Percentiles rank a stretch among this genome's conserved stretches.
These are phyloP conservation scores for Pseudocercospora eumusae DNA, from an alignment of 2,329 filamentous ascomycete genomes.

Conservation along the genomic window DNA sequence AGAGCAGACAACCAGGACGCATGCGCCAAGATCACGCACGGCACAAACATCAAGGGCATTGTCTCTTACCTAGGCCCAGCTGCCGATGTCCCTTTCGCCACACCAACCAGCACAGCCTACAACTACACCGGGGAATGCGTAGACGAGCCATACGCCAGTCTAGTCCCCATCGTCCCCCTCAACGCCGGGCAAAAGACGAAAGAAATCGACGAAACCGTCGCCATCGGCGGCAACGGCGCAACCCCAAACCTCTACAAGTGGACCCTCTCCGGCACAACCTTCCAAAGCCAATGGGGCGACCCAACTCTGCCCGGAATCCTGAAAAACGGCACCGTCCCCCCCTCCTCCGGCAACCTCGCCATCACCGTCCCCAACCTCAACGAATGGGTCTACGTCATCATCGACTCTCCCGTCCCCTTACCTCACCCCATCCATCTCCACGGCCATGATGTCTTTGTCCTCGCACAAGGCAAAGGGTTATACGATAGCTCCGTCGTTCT, in stretches of 20 bases:
- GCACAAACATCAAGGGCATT: slow-evolving; percentile 39
- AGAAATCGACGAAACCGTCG: slow-evolving; percentile 38
- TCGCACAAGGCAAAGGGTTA: slow-evolving; percentile 35
- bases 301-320: slow-evolving; percentile 43
- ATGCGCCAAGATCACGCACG: slow-evolving; percentile 42
- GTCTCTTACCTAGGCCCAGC: slow-evolving; percentile 40
- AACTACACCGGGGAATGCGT: slow-evolving; percentile 40
- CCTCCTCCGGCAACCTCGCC: slow-evolving; percentile 42
- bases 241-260: slow-evolving; percentile 43
- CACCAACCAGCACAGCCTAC: slow-evolving; percentile 41
- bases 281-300: slow-evolving; percentile 42
- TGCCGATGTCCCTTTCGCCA: slow-evolving; percentile 23
- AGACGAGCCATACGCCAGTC: slow-evolving; percentile 44
- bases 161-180: slow-evolving; percentile 40
- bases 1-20: slow-evolving; percentile 44
- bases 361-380: slow-evolving; percentile 40
- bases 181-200: slow-evolving; percentile 33
- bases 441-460: slow-evolving; percentile 42
- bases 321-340: slow-evolving; percentile 40
- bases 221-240: slow-evolving; percentile 38
- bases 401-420: slow-evolving; percentile 42
- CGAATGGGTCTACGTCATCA: slow-evolving; percentile 49
- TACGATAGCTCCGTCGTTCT: slow-evolving; percentile 37
- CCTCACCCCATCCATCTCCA: slow-evolving; percentile 47
- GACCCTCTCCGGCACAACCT: slow-evolving; percentile 46